A percentile compares a stretch with the other conserved stretches of the same genome.
These are phyloP conservation scores for Ambrosiella beaveri DNA, from an alignment of 2,329 filamentous ascomycete genomes.

Conservation along the genomic window DNA sequence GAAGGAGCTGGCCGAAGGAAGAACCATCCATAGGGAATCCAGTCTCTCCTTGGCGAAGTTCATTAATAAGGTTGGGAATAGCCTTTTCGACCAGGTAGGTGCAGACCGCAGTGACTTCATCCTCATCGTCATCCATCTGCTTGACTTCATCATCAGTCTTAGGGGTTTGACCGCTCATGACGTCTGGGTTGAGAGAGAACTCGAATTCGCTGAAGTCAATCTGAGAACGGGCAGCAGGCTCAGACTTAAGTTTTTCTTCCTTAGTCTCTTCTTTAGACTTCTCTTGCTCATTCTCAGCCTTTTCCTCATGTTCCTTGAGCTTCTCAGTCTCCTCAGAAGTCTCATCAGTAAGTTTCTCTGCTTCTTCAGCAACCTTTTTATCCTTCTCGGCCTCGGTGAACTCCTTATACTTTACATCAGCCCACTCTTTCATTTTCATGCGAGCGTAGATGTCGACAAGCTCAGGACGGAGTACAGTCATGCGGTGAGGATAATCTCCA, in stretches of 20 bases:
- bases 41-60: constrained; percentile 80
- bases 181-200: constrained; percentile 84
- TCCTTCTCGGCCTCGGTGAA: constrained; percentile 20
- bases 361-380: constrained; percentile 16
- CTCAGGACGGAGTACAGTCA: constrained; percentile 85
- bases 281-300: constrained; percentile 12
- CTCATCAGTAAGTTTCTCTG: constrained; percentile 19
- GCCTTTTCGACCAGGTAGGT: constrained; percentile 57
- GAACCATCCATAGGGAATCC: constrained; percentile 98
- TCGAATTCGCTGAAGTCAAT: constrained; percentile 78
- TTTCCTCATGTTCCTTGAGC: constrained; percentile 17
- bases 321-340: constrained; percentile 24
- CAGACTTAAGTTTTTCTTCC: constrained; percentile 26
- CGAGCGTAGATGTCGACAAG: constrained; percentile 75
- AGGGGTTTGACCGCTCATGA: constrained; percentile 80
- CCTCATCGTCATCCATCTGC: constrained; percentile 67
- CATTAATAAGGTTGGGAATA: constrained; percentile 70
- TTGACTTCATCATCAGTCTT: constrained; percentile 82
- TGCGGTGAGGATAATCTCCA: constrained; percentile 69
- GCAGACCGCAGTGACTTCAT: constrained; percentile 72
- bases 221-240: constrained; percentile 25
- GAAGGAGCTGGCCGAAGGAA: constrained; percentile 71
- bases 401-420: constrained; percentile 46
- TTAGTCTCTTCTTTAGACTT: constrained; percentile 21
- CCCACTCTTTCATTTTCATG: constrained; percentile 74